Percentiles rank a stretch among this genome's conserved stretches.
phyloP scores from a whole-genome alignment of 2,329 filamentous ascomycete species.

The Parastagonospora avenae region DNA sequence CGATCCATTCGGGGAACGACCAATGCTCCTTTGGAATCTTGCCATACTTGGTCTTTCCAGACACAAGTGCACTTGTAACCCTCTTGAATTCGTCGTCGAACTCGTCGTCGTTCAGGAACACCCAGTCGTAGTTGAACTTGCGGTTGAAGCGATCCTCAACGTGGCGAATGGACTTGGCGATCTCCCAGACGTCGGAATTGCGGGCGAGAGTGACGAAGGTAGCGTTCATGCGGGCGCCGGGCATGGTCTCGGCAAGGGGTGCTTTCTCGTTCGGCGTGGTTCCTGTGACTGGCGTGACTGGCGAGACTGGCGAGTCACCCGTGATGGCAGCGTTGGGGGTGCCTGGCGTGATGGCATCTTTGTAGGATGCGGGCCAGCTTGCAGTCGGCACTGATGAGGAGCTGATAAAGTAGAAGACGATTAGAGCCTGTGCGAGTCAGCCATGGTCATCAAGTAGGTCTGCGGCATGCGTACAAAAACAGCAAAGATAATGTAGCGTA shows the following conservation, averaged over 20 bases:
- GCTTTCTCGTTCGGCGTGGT: conserved; percentile 42
- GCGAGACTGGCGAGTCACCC: conserved; percentile 9
- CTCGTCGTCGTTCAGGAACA: conserved; percentile 95
- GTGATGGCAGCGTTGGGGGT: conserved; percentile 15
- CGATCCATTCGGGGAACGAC: conserved; percentile 96
- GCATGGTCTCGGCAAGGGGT: conserved; percentile 54
- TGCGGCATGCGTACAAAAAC: conserved; percentile 68
- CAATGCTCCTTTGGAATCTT: conserved; percentile 90
- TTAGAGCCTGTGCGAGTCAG: conserved; percentile 58
- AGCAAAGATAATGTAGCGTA: conserved; percentile 76
- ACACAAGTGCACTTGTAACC: conserved; percentile 86
- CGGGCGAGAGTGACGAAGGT: conserved; percentile 96
- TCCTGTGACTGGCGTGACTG: conserved; percentile 21
- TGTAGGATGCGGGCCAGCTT: conserved; percentile 35
- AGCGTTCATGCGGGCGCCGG: conserved; percentile 85
- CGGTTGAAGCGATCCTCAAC: conserved; percentile 98
- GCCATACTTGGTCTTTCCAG: conserved; percentile 89
- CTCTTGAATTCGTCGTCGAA: conserved; percentile 95
- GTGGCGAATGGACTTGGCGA: conserved; percentile 91
- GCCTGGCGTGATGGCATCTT: conserved; percentile 18
- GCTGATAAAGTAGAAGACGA: conserved; percentile 83
- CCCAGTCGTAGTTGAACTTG: conserved; percentile 98
- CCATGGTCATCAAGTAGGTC: background rate
- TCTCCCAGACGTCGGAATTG: conserved; percentile 95
- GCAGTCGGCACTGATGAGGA: conserved; percentile 54